phyloP scores from a whole-genome alignment of 1,284 basidiomycete species.

The Violaceomyces palustris region DNA sequence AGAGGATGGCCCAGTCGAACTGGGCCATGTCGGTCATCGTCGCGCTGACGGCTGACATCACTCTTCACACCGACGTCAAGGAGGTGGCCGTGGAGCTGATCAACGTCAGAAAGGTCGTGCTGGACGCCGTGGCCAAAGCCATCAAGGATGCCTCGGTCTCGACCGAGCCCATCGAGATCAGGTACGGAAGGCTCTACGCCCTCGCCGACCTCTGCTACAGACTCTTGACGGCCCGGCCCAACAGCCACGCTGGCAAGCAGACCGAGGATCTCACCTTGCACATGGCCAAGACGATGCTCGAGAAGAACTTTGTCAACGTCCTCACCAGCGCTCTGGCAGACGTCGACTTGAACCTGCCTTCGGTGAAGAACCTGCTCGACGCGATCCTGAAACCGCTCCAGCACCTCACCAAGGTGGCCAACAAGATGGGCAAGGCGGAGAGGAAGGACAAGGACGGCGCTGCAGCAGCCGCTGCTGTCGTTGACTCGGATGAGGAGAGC shows the following conservation, averaged over 20 bases:
- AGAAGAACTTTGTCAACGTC: constrained; percentile 89
- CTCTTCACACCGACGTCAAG: constrained; percentile 63
- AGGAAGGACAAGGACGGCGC: constrained; percentile 11
- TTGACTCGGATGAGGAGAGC: constrained; percentile 24
- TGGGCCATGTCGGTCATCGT: constrained; percentile 90
- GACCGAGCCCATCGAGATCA: constrained; percentile 66
- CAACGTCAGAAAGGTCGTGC: constrained; percentile 79
- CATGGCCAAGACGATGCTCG: constrained; percentile 94
- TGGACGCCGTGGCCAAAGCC: constrained; percentile 79
- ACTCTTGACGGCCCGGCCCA: constrained; percentile 71
- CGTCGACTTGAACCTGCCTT: constrained; percentile 91
- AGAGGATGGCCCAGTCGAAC: constrained; percentile 52
- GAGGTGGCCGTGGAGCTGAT: constrained; percentile 67
- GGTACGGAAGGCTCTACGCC: constrained; percentile 83
- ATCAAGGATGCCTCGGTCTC: constrained; percentile 71
- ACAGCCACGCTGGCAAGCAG: constrained; percentile 49
- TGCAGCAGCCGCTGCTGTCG: constrained; percentile 9
- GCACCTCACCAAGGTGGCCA: constrained; percentile 88
- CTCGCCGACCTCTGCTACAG: constrained; percentile 83
- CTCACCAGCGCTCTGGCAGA: constrained; percentile 85
- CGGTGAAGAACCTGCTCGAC: constrained; percentile 76
- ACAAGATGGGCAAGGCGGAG: constrained; percentile 88
- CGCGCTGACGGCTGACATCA: constrained; percentile 80
- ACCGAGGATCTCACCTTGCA: constrained; percentile 79
- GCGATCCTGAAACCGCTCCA: constrained; percentile 85